Base-by-base conservation (phyloP, 129 eudicot genomes). In the Kitagawia praeruptora region DNA sequence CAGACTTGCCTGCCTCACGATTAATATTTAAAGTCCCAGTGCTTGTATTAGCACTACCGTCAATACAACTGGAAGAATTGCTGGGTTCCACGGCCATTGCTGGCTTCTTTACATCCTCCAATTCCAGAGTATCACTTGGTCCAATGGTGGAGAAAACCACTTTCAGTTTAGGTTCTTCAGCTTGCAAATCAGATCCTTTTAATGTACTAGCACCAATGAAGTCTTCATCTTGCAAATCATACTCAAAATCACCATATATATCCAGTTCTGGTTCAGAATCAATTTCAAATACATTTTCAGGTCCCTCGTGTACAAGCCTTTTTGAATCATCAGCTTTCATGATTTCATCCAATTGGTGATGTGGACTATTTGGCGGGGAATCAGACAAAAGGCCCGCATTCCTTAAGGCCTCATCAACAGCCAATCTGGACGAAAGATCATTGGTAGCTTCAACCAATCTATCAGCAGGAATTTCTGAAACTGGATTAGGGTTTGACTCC, bases 171-270 rank as follows among this genome's bases (percentile, higher is more conserved):
- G 91, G 79, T 70, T 86, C 90, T 34, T 78, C 96, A 23, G 84
- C 63, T 72, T 87, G 86, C 61, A 67, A 78, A 74, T 87, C 83
- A 28, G 91, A 84, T 44, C 74, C 73, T 49, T 87, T 93, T 31
- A 87, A 38, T 72, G 88, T 79, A 82, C 70, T 78, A 53, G 87
- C 91, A 81, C 92, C 90, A 77, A 89, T 81, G 76, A 86, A 85
- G 85, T 91, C 93, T 3, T 91, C 93, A 74, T 92, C 98, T 78
- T 94, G 96, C 81, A 93, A 77, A 89, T 88, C 90, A 86, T 93
- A 93, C 85, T 90, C 97, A 78, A 89, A 91, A 84, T 94, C 98
- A 38, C 97, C 98, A 71, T 94, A 94, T 51, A 94, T 94, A 86
- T 94, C 97, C 53, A 94, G 86, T 38, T 94, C 98, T 51, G 93